Base-by-base conservation (phyloP, 108 stramenopile species). In the Nitzschia putrida region DNA sequence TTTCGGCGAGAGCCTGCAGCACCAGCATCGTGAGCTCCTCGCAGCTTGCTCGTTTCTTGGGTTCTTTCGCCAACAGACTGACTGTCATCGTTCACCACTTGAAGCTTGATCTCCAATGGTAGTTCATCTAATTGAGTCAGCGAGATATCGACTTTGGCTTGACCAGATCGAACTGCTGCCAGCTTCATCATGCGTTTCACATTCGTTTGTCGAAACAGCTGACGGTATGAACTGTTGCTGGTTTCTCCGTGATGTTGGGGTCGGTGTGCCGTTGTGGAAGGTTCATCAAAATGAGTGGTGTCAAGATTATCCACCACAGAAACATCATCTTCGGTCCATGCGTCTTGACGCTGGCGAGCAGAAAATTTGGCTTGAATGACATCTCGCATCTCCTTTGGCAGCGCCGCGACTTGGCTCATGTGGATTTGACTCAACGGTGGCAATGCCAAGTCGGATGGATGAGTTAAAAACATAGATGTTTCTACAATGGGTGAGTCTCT, bases 101-200 rank as follows among this genome's bases (percentile, higher is more conserved):
- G 88, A 2, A 92, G 79, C 42, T 88, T 83, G n/a, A 87, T 63
- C 57, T 87, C 86, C 44, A 92, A 61, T 10, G 90, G 90, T 10
- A 92, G 73, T 45, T 67, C 56, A 20, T 84, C 74, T 8, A 92
- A 69, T 40, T 88, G 82, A 21, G 78, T 80, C 64, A 92, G 61
- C 1, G 86, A 81, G 18, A 88, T 73, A 34, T 61, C 60, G 3
- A 24, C 45, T 11, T 25, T 42, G 24, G 78, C 77, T 59, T 77
- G 71, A n/a, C 90, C 88, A 39, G 82, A 71, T 61, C 83, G 85
- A 26, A 89, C 76, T 21, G 80, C 75, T 43, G 79, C 83, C 42
- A 92, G 68, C 51, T 88, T 86, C 57, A 92, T 61, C 88, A 92
- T 86, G 38, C 86, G 73, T 41, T 86, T 81, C 18, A 92, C 64